These are phyloP conservation scores for Phytophthora citrophthora DNA, from an alignment of 352 stramenopile species.

Conservation along the genomic window DNA sequence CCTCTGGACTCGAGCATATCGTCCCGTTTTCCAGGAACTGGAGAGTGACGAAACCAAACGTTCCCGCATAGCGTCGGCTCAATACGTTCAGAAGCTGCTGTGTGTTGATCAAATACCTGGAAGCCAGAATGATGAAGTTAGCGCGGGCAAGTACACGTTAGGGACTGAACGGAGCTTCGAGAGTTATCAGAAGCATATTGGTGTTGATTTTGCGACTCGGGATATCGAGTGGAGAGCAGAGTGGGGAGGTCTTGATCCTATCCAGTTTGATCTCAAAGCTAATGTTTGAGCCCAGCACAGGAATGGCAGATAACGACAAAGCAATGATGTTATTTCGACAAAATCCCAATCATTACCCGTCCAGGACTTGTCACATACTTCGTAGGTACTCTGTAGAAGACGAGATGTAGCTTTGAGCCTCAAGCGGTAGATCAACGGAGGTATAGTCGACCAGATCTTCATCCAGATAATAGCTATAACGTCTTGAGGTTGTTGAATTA, in stretches of 20 bases:
- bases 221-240: constrained; percentile 58
- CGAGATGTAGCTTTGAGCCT: too few species aligned
- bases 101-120: constrained; percentile 1
- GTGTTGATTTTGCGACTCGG: constrained; percentile 49
- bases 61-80: constrained; percentile 31
- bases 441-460: too few species aligned
- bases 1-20: constrained; percentile 86
- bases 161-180: constrained; percentile 45
- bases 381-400: too few species aligned
- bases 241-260: constrained; percentile 69
- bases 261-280: constrained; percentile 60
- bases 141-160: constrained; percentile 24
- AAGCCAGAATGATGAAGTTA: constrained; percentile 1
- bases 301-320: background rate
- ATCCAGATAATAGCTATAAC: too few species aligned
- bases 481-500: too few species aligned
- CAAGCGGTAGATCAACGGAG: too few species aligned
- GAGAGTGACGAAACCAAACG: constrained; percentile 42
- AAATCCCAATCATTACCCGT: too few species aligned
- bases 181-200: constrained; percentile 59
- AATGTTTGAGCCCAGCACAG: constrained; percentile 13
- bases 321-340: background rate
- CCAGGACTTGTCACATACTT: too few species aligned
- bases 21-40: constrained; percentile 79
- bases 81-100: constrained; percentile 39